Evolutionary conservation across 2,329 filamentous ascomycete genomes (phyloP), one percentile per base, ranked within the genome.

Genomic region (Talaromyces sp.): DNA sequence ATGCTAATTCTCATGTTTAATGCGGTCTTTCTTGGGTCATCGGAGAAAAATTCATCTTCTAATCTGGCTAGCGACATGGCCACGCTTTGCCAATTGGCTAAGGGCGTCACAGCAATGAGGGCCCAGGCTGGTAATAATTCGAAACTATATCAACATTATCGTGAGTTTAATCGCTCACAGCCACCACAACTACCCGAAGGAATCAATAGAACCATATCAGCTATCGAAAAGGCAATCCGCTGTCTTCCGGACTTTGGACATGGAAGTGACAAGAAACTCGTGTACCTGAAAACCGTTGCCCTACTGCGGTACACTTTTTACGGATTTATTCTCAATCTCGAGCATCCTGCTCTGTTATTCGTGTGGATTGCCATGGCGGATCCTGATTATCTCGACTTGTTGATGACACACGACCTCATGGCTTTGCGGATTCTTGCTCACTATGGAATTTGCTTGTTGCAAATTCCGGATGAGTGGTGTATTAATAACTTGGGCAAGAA

Each of bases 271-370:
- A 55, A 55, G 10, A 58, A 61, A 26, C 38, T 21, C 4, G 55
- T 58, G 21, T 61, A 61, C 49, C n/a, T 55, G 17, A 19, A 55
- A 29, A 27, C 55, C 14, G 26, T 49, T 11, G 35, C 6, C 17
- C 41, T 61, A 19, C 55, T 61, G n/a, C 59, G 55, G 26, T 26
- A 26, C 8, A 61, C 59, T 3, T 41, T 58, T 10, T 50, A 58
- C 41, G 55, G 50, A 19, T 53, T 55, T 9, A 27, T 46, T 32
- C 13, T 38, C 17, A 61, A 61, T 35, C 50, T 17, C 21, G 27
- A 61, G 13, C 59, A 61, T 4, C 59, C 59, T 6, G 59, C 59
- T 14, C 54, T 61, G 38, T n/a, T 61, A 9, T 61, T 61, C 14
- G 57, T 61, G 55, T 61, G 59, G 59, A 46, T 61, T 14, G 52